Base-by-base conservation (phyloP, 1,284 basidiomycete species). In the Naganishia albida region DNA sequence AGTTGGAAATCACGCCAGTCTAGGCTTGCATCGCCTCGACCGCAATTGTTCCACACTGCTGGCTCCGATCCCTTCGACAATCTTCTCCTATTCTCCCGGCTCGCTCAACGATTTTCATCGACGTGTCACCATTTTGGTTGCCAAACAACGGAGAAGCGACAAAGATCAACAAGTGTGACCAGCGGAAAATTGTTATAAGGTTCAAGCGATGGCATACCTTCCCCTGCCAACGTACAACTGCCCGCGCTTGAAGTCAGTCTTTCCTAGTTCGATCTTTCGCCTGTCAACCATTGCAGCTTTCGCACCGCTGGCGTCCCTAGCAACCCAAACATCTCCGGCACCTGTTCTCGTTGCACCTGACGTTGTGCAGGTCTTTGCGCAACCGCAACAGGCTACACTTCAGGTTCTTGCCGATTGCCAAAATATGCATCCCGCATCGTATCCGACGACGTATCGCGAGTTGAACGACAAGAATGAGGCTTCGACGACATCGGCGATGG, bases 81-180 rank as follows among this genome's bases (percentile, higher is more conserved):
- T 25, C 57, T 60, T 60, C 57, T 40, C 10, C 10, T 18, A 25
- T 25, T 60, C 49, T 50, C 49, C 43, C 38, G 38, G n/a, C 23
- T 51, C 28, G 25, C 10, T 34, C 20, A 7, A 15, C 12, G 8
- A 44, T 26, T 49, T 34, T 56, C 28, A 30, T 28, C 42, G 25
- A 50, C 57, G 57, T 60, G 46, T 40, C 57, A 60, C n/a, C 57
- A 38, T 18, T 20, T 43, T 15, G 42, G 42, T 43, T 25, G 46
- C n/a, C 46, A 48, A 34, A 34, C 34, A 34, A 34, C 4, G 10
- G 34, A 34, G 34, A 34, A 34, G 34, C 34, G 34, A 34, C 34
- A 34, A 34, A 34, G 34, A 6, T 4, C 10, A 10, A 34, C 34
- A 34, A 34, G 34, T 34, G 34, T 34, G 34, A 34, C 34, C 6